phyloP scores from a whole-genome alignment of 2,329 filamentous ascomycete genomes.

The Pestalotiopsis sp. region DNA sequence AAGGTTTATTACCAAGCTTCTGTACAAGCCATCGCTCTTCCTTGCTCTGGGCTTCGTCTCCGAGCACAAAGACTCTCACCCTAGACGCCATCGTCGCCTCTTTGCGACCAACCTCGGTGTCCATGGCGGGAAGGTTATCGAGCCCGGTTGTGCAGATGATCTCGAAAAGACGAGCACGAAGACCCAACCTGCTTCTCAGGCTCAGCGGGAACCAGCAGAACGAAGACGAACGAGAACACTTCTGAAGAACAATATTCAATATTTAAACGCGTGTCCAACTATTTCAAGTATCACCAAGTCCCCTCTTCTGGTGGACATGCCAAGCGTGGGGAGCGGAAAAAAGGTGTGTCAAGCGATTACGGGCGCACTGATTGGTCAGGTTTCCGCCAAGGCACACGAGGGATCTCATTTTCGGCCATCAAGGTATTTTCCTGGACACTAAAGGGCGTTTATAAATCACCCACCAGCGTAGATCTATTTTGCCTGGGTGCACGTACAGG shows the following conservation, averaged over 20 bases:
- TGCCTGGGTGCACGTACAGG: too few relatives aligned
- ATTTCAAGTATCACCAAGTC: neutral
- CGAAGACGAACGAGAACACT: neutral
- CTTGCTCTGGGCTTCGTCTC: slow-evolving; percentile 12
- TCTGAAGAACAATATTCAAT: neutral
- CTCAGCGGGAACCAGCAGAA: too few relatives aligned
- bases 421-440: neutral
- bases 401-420: neutral
- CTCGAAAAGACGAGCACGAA: neutral
- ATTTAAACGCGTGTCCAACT: neutral
- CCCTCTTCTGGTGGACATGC: neutral
- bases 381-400: neutral
- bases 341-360: neutral
- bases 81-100: neutral
- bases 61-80: slow-evolving; percentile 6
- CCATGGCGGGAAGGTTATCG: neutral
- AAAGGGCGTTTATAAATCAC: neutral
- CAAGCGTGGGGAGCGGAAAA: slow-evolving; percentile 5
- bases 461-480: too few relatives aligned
- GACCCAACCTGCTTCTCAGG: too few relatives aligned
- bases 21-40: slow-evolving; percentile 30
- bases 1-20: slow-evolving; percentile 26
- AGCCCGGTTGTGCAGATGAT: neutral
- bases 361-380: neutral
- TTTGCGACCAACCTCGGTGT: neutral